Base-by-base conservation (phyloP, 2,329 filamentous ascomycete species). In the Ophiostoma piceae region DNA sequence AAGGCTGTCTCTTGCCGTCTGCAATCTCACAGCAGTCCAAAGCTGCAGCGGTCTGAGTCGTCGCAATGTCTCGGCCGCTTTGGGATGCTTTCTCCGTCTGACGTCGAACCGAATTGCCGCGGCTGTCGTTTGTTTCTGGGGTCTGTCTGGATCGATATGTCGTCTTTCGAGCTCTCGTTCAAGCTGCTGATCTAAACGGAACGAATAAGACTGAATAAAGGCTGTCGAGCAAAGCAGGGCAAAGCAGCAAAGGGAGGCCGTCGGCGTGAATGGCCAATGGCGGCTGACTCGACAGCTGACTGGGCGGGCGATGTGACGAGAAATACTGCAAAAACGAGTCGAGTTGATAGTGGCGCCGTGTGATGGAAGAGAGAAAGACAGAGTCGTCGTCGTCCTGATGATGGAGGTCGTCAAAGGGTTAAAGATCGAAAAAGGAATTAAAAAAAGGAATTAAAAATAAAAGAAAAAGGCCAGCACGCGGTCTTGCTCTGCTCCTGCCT, bases 331-430 rank as follows among this genome's bases (percentile, higher is more conserved):
- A 64, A 35, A 57, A 12, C 9, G 51, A 22, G 51, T 57, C 51
- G 51, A 57, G 7, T 22, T 9, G 9, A 57, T n/a, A n/a, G 16
- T 57, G 51, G 11, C 51, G 9, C n/a, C 51, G 39, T 26, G 35
- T 8, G 57, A 62, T 51, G 60, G 19, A 60, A 67, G 39, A 32
- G 26, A 69, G 12, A 39, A 22, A 39, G 26, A 26, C 19, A 65
- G 32, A 65, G 26, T 60, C n/a, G 19, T 32, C 35, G 62, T 29
- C 51, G 51, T 11, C 51, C n/a, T 57, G 7, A 12, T 26, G 51
- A 26, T 26, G 39, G 41, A 69, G 60, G 68, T 64, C 68, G 54
- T 26, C 54, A 65, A 64, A 65, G 51, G 51, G n/a, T 26, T n/a
- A n/a, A 51, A 51, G 47, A 22, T 8, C 47, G 39, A 9, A 47